Base-by-base conservation (phyloP, 805 yeast genomes). In the Wickerhamiella shivajii region DNA sequence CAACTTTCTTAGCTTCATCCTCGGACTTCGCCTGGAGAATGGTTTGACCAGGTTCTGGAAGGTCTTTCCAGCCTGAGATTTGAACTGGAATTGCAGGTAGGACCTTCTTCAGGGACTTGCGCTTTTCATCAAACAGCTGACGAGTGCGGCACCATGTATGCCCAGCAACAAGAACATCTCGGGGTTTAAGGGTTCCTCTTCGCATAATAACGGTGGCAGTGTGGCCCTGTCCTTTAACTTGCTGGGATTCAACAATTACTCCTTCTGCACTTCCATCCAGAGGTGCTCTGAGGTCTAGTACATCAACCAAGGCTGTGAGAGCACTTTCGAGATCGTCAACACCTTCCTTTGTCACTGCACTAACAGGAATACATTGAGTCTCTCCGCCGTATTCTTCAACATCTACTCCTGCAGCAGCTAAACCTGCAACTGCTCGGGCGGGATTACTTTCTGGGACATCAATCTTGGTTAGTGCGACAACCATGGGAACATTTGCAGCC, bases 311-410 rank as follows among this genome's bases (percentile, higher is more conserved):
- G 0, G 94, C 71, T 16, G 83, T 69, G 28, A 90, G 74, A 2
- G 93, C 80, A 53, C 87, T 95, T 51, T 85, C 95, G 18, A 90
- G 60, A 32, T 78, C 73, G 41, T 78, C 87, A 77, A 90, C 84
- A 39, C 90, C 90, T 42, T 75, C 56, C 0, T 97, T 95, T 0
- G 95, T 78, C 38, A 76, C 70, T 0, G 93, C 97, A 23, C 93
- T 78, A 1, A 90, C 87, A 32, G 71, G 69, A 2, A 90, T 83
- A 0, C 80, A 76, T 50, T 84, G 96, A 4, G 84, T 75, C 25
- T 90, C 97, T 34, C 98, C 98, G 37, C 98, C 98, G 48, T 77
- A 80, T 41, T 77, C 85, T 50, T 90, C 98, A 18, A 81, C 76
- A 39, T 79, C 87, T 10, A 90, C 72, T 3, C 73, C 95, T 38